Evolutionary conservation across 495 filamentous ascomycete genomes (phyloP).

Genomic region (Aspergillus wentii): DNA sequence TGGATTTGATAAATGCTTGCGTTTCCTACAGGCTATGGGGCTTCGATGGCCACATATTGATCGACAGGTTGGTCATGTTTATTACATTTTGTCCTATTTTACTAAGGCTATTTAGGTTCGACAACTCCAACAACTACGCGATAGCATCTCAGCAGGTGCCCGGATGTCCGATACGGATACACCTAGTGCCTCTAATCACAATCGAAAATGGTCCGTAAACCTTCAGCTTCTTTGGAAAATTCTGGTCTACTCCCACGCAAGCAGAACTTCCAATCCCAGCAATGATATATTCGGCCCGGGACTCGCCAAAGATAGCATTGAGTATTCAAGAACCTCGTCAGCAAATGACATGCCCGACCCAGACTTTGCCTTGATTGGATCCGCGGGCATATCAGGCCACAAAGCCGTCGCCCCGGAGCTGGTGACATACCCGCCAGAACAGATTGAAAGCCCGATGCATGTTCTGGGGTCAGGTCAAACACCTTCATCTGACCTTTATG

Average conservation of each 20-base stretch:
- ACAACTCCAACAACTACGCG: slow-evolving; percentile 23
- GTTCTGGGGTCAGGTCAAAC: slow-evolving; percentile 5
- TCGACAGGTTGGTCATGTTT: no score
- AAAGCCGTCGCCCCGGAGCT: slow-evolving; percentile 27
- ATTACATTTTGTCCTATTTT: no score
- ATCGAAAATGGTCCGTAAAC: slow-evolving; percentile 24
- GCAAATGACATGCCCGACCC: slow-evolving; percentile 16
- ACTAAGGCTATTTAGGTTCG: slow-evolving; percentile 16
- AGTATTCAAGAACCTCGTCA: slow-evolving; percentile 2
- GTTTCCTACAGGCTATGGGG: slow-evolving; percentile 19
- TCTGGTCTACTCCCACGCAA: slow-evolving; percentile 25
- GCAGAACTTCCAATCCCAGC: slow-evolving; percentile 9
- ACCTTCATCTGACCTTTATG: slow-evolving; percentile 9
- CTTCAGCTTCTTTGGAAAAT: slow-evolving; percentile 26
- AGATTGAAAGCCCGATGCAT: slow-evolving; percentile 18
- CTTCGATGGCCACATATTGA: slow-evolving; percentile 27
- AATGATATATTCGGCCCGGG: slow-evolving; percentile 23
- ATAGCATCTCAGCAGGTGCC: slow-evolving; percentile 23
- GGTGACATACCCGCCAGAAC: slow-evolving; percentile 29
- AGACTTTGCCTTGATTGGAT: slow-evolving; percentile 29
- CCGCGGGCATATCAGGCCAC: slow-evolving; percentile 30
- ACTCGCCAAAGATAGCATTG: slow-evolving; percentile 17
- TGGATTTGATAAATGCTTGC: slow-evolving; percentile 27
- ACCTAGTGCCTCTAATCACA: no score
- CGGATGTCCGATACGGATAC: no score